Base-by-base conservation (phyloP, 2,329 filamentous ascomycete genomes). In the Coniochaeta ligniaria region DNA sequence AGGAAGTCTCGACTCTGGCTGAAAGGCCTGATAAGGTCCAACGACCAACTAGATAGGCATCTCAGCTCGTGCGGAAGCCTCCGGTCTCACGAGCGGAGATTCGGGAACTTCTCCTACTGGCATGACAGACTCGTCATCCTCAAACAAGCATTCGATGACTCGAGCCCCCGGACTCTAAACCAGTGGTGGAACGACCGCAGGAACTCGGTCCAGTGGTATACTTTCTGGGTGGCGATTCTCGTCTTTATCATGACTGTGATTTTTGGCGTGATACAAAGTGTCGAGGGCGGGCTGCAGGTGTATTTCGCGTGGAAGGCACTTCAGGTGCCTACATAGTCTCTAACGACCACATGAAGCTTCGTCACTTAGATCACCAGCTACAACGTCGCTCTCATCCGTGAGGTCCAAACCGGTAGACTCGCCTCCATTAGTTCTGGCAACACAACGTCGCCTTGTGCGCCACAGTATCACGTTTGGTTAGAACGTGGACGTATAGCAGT, bases 221-320 rank as follows among this genome's bases (percentile, higher is more conserved):
- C 74, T 1, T 76, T 80, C 58, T 81, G 78, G 78, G 70, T 80
- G 3, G 77, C 75, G 0, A 68, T 78, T 3, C n/a, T 76, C 6
- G 58, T 78, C 1, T 52, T 78, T 0, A 38, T 66, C 16, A 64
- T 76, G 24, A 77, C 72, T 0, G 66, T 73, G 6, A 67, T 76
- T 57, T 76, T 80, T 65, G 71, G 77, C 3, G 20, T 79, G 16
- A 62, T 77, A 14, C 72, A 81, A 65, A 70, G 69, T 57, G 56
- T 81, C 43, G 73, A 76, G 63, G 73, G 77, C 9, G 75, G 69
- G 12, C 50, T 79, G 57, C 76, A 79, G 57, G 6, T 41, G 38
- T 20, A 41, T 31, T 31, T 31, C 9, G 28, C 28, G 28, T 31
- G 28, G 28, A 31, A 31, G 28, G 28, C 28, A 31, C 28, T 31